Base-by-base conservation (phyloP, 805 yeast species). In the Henningerozyma blattae region DNA sequence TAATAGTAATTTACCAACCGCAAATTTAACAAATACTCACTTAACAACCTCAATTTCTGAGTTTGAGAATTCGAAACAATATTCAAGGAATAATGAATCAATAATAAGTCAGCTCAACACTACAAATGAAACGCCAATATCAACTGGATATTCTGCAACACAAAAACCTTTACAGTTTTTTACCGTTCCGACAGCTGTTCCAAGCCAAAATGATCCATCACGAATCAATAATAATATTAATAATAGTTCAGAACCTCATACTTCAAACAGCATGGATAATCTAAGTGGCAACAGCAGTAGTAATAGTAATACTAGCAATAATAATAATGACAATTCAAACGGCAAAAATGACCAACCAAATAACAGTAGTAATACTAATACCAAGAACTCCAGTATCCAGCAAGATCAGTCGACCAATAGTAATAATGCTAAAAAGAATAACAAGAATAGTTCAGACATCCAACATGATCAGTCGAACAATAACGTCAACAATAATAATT, bases 81-180 rank as follows among this genome's bases (percentile, higher is more conserved):
- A 22, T 4, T 14, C 28, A 2, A 15, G n/a, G 12, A 25, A 15
- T 22, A 15, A 19, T 18, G 24, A 12, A 10, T 24, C 27, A 5
- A 31, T 14, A 17, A 26, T 19, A n/a, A 15, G 13, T 7, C 17
- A 13, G 15, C 15, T 13, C 37, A 25, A 15, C 24, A 25, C 4
- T 18, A 22, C 37, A 4, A 30, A 33, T 16, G 45, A 46, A 20
- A 47, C 50, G 1, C 51, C 52, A 6, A 34, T 43, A 25, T 17
- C 33, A 26, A 37, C 37, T 24, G 42, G 47, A 12, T 50, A 49
- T 30, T 45, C 53, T 5, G 48, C 58, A n/a, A 53, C 57, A 8
- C 58, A 54, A 31, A 53, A 53, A 31, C 59, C 59, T 3, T 36
- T 54, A 27, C 59, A 54, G 37, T 54, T 54, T 32, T 52, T 38